Evolutionary conservation across 805 yeast genomes (phyloP), one percentile per base, ranked within the genome.

Genomic region (Ogataea pignaliae): DNA sequence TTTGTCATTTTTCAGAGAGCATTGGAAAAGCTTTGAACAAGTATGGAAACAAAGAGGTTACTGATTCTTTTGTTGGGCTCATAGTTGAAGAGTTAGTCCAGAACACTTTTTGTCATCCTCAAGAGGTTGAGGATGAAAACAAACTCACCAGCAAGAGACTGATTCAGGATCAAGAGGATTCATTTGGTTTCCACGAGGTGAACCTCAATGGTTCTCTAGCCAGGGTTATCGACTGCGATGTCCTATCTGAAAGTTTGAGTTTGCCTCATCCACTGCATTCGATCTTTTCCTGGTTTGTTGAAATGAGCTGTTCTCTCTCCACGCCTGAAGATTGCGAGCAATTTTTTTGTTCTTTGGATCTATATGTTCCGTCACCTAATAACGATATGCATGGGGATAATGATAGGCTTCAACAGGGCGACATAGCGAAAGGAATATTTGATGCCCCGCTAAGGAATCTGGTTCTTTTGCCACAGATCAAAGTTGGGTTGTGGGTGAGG

Each of bases 401-500:
- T 13, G 34, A n/a, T 8, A 33, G 26, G 10, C 17, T 41, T 6
- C 12, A 29, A 10, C 34, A 26, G 9, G 54, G 39, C 13, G 64
- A 61, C 34, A 54, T 57, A 17, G 42, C 53, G 10, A 50, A 58
- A 39, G 62, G 55, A 10, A 56, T 84, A 7, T 76, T 84, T 50
- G 96, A 88, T 50, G 82, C 85, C 50, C 85, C 97, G 0, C 61
- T 93, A 16, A 72, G 95, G 45, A 83, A 90, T 0, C 58, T 88
- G 28, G 96, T 87, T 0, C 63, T 87, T 9, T 64, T 88, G 51
- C 79, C 96, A 0, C 97, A 93, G 56, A 85, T 91, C 9, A 83
- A 87, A 47, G 81, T 85, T 0, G 97, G 97, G 0, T 76, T 85
- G 44, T 91, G 98, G 98, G 97, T 91, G 0, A 76, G 98, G 56